These are phyloP conservation scores for Lathyrus tuberosus DNA, from an alignment of 306 rosid genomes.

Conservation along the genomic window DNA sequence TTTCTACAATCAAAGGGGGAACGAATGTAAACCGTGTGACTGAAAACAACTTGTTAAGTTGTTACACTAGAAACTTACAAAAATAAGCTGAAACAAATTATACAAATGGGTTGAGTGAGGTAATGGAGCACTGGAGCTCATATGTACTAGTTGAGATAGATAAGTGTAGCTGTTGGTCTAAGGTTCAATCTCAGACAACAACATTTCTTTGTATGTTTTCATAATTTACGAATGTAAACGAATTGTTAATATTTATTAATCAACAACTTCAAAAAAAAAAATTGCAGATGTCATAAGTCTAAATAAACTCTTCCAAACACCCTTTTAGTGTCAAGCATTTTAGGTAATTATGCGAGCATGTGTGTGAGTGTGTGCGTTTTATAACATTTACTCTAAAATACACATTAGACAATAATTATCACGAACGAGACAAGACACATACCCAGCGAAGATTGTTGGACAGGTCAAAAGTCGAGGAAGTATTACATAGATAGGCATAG, in stretches of 20 bases:
- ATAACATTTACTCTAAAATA: slow-evolving; percentile 3
- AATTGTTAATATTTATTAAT: no score
- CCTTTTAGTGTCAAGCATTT: background rate
- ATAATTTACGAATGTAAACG: no score
- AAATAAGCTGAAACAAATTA: background rate
- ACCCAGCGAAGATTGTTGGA: slow-evolving; percentile 90
- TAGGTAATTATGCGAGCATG: background rate
- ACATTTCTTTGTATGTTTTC: no score
- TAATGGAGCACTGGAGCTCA: no score
- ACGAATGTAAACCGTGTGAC: background rate
- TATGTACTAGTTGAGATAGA: no score
- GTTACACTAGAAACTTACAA: background rate
- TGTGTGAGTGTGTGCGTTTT: background rate
- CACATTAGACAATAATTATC: background rate
- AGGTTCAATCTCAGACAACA: no score
- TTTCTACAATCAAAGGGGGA: background rate
- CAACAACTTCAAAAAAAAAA: no score
- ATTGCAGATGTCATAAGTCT: background rate
- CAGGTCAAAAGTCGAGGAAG: slow-evolving; percentile 94
- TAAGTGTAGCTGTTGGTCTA: no score
- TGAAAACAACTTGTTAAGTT: background rate
- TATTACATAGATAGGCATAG: slow-evolving; percentile 72
- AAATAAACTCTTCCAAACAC: background rate
- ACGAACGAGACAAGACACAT: slow-evolving; percentile 34
- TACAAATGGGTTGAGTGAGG: no score